Conservation (phyloP, 257 asterid species). For the Solanum megistacrolobum region DNA sequence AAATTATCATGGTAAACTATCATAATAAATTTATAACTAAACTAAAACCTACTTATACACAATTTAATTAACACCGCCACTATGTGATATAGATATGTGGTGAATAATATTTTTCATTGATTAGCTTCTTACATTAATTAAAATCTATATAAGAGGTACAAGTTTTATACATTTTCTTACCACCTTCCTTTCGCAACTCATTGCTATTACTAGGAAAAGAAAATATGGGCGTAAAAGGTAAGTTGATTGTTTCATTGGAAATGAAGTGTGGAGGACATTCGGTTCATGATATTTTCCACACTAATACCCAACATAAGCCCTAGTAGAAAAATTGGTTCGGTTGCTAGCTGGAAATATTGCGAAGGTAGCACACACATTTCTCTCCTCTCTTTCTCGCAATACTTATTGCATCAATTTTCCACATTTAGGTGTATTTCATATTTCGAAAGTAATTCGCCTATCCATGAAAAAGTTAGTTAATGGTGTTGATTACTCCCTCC, state of each 20-base stretch:
- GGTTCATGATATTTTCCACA: not conserved
- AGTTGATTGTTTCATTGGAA: not conserved
- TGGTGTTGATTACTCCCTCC: too few species aligned
- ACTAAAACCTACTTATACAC: too few species aligned
- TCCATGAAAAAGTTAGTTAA: too few species aligned
- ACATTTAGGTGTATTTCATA: not conserved
- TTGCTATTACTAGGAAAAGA: not conserved
- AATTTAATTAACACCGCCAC: too few species aligned
- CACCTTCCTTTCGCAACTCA: not conserved
- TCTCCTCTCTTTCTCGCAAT: too few species aligned
- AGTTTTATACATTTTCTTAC: not conserved
- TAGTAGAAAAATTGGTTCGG: too few species aligned
- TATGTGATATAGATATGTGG: too few species aligned
- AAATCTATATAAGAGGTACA: not conserved
- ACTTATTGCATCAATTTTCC: not conserved
- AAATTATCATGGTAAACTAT: too few species aligned
- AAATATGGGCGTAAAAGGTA: not conserved
- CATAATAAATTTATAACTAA: too few species aligned
- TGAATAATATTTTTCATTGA: too few species aligned
- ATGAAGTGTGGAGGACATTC: not conserved
- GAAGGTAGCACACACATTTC: not conserved
- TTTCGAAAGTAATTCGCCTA: too few species aligned
- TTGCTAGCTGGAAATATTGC: not conserved
- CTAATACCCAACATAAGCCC: not conserved
- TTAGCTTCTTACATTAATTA: not conserved